A percentile compares a stretch with the other conserved stretches of the same genome.
Conservation (phyloP, 2,329 filamentous ascomycete genomes). For the Elsinoe arachidis region DNA sequence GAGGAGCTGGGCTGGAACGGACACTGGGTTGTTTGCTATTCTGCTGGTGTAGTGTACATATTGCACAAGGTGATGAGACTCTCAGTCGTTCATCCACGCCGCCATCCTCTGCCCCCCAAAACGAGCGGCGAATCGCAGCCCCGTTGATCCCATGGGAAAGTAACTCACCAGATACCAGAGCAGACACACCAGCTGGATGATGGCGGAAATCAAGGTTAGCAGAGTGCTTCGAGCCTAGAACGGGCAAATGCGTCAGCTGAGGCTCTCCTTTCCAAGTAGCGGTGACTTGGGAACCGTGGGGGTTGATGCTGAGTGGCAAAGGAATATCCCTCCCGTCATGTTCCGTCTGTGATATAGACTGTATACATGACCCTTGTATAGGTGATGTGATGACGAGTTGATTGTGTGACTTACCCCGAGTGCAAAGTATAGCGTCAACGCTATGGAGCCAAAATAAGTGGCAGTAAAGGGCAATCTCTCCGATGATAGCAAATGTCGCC, state of each 20-base stretch:
- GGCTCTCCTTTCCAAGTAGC: neutral
- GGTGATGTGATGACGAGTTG: neutral
- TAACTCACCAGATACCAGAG: slow-evolving; percentile 95
- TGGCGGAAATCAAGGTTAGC: slow-evolving; percentile 73
- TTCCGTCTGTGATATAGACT: neutral
- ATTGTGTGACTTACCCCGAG: slow-evolving; percentile 63
- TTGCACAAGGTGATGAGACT: too few species aligned
- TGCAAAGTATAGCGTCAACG: slow-evolving; percentile 82
- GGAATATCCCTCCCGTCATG: neutral
- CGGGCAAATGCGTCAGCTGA: slow-evolving; percentile 8
- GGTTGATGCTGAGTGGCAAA: neutral
- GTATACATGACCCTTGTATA: neutral
- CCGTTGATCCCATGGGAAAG: slow-evolving; percentile 91
- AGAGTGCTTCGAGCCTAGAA: slow-evolving; percentile 69
- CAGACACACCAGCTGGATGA: slow-evolving; percentile 74
- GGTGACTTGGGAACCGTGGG: slow-evolving; percentile 26
- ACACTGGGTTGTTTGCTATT: too few species aligned
- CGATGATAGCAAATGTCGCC: slow-evolving; percentile 74
- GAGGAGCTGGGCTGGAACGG: too few species aligned
- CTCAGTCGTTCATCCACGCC: slow-evolving; percentile 74
- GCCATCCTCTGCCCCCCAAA: slow-evolving; percentile 79
- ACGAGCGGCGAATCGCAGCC: slow-evolving; percentile 74
- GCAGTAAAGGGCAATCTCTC: slow-evolving; percentile 84
- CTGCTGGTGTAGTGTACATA: too few species aligned
- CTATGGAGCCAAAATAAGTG: slow-evolving; percentile 90